Percentiles rank a stretch among this genome's conserved stretches.
phyloP scores from a whole-genome alignment of 140 eudicot species.

The Cichorium intybus region DNA sequence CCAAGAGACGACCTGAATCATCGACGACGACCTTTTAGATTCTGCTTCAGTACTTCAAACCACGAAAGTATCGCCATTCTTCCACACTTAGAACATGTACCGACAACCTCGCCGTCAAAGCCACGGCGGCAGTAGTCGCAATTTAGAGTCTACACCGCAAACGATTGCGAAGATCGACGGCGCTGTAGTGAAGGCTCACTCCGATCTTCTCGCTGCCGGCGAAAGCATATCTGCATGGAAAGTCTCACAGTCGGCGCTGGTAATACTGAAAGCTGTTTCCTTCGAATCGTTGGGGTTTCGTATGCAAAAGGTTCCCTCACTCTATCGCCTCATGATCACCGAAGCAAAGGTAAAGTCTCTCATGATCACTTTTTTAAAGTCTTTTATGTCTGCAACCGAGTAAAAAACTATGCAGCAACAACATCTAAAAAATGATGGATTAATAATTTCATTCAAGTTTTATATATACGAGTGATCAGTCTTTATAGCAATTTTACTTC shows the following conservation, averaged over 20 bases:
- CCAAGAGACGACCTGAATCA: conserved; percentile 22
- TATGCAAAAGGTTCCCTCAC: conserved; percentile 65
- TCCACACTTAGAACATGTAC: conserved; percentile 17
- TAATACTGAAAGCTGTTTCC: conserved; percentile 48
- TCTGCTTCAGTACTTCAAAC: conserved; percentile 8
- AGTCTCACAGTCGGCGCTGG: conserved; percentile 52
- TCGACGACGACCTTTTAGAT: not conserved
- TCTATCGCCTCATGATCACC: conserved; percentile 37
- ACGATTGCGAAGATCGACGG: conserved; percentile 37
- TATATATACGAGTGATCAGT: too few species aligned
- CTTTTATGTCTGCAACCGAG: conserved; percentile 3
- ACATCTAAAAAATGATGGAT: not conserved
- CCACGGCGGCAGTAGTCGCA: conserved; percentile 14
- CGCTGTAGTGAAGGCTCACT: conserved; percentile 46
- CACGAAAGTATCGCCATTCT: not conserved
- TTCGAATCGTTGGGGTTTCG: conserved; percentile 62
- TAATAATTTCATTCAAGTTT: not conserved
- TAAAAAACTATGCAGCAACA: not conserved
- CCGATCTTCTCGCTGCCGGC: conserved; percentile 46
- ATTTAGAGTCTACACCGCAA: conserved; percentile 12
- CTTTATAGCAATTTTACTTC: too few species aligned
- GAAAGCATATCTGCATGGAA: conserved; percentile 60
- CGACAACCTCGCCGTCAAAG: conserved; percentile 8
- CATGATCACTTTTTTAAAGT: not conserved
- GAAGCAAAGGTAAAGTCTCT: conserved; percentile 65